A percentile compares a stretch with the other conserved stretches of the same genome.
phyloP scores from a whole-genome alignment of 2,329 filamentous ascomycete species.

The Cladosporium sp. region DNA sequence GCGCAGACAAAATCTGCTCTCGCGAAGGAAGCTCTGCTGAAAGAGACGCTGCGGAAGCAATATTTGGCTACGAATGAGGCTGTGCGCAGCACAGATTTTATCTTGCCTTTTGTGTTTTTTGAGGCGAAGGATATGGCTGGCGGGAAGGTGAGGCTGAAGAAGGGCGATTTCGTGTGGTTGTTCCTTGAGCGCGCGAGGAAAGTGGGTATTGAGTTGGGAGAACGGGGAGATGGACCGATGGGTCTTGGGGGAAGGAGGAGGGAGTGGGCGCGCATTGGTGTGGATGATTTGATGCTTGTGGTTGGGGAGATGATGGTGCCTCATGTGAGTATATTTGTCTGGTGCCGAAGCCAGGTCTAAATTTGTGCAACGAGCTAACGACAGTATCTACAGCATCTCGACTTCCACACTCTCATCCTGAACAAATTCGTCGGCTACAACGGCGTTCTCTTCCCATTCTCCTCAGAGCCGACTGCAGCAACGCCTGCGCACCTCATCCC shows the following conservation, averaged over 20 bases:
- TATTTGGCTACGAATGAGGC: constrained; percentile 81
- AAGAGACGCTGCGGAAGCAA: constrained; percentile 73
- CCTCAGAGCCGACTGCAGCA: constrained; percentile 48
- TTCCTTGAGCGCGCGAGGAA: constrained; percentile 91
- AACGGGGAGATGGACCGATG: constrained; percentile 53
- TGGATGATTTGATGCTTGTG: constrained; percentile 94
- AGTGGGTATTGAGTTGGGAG: constrained; percentile 78
- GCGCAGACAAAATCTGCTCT: constrained; percentile 73
- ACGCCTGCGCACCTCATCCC: constrained; percentile 37
- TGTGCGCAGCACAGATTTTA: constrained; percentile 84
- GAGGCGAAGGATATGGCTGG: constrained; percentile 89
- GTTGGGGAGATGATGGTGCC: constrained; percentile 88
- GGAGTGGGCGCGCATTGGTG: constrained; percentile 89
- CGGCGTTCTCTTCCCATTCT: constrained; percentile 77
- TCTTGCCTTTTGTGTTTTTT: constrained; percentile 95
- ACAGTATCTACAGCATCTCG: constrained; percentile 70
- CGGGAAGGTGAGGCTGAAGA: constrained; percentile 81
- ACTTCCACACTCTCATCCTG: constrained; percentile 95
- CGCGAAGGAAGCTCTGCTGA: constrained; percentile 74
- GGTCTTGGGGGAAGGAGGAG: constrained; percentile 59
- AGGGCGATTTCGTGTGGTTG: constrained; percentile 90
- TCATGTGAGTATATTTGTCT: constrained; percentile 73
- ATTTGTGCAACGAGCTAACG: constrained; percentile 24
- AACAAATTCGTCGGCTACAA: constrained; percentile 78
- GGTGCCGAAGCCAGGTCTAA: background rate